Base-by-base conservation (phyloP, 148 eudicot genomes). In the Cornus controversa region DNA sequence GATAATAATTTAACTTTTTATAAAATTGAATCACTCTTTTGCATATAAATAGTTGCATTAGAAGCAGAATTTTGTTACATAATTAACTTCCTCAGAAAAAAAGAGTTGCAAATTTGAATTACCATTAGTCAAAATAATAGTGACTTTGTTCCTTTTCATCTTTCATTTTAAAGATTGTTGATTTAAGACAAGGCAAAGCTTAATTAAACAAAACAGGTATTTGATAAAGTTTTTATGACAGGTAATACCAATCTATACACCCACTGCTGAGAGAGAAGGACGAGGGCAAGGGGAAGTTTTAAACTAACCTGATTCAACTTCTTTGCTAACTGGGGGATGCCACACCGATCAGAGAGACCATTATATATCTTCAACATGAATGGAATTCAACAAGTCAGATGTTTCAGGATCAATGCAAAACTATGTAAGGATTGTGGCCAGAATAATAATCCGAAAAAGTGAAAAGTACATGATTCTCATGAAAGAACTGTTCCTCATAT, bases 271-370 rank as follows among this genome's bases (percentile, higher is more conserved):
- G 34, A 31, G 34, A n/a, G n/a, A n/a, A n/a, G n/a, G n/a, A n/a
- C n/a, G n/a, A n/a, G n/a, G n/a, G n/a, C n/a, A n/a, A n/a, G 47
- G 25, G 45, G 9, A 68, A 1, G 47, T n/a, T 18, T 25, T n/a
- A 68, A 68, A 68, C 45, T 9, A 24, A 87, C 90, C 86, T 85
- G 86, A 65, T 85, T 87, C 64, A 87, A 71, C 82, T 87, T 87
- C 80, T 81, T 87, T 63, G 90, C 86, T 72, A 87, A 77, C 74
- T 83, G 85, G 58, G 88, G 86, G 78, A 87, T 77, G 69, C 90
- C 90, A 63, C 90, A 87, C 16, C 75, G 75, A 79, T 85, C 86
- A 69, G 70, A 69, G n/a, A 87, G 75, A 81, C 71, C 78, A 58
- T 66, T 73, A 79, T 85, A 87, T 72, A 73, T 80, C 90, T 85